Evolutionary conservation across 78 protist genomes (phyloP).

Genomic region (Paratrimastix pyriformis): DNA sequence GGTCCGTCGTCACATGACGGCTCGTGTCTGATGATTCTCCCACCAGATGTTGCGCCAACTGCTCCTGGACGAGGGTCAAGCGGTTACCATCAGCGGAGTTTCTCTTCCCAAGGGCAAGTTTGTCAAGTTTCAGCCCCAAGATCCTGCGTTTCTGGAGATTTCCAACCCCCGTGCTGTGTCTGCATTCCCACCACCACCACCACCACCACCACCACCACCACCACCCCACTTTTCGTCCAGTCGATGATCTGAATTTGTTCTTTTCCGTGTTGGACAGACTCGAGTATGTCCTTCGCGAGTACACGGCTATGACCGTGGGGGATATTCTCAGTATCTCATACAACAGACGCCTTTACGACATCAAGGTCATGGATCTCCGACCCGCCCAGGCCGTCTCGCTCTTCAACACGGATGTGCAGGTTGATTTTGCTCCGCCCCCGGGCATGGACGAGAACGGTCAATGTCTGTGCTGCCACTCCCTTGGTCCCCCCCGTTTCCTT

Average conservation of each 20-base stretch:
- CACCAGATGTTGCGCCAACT: constrained; percentile 57
- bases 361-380: constrained; percentile 49
- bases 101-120: constrained; percentile 45
- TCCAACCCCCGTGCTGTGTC: constrained; percentile 69
- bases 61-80: constrained; percentile 28
- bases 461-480: too few species aligned
- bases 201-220: not conserved
- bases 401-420: constrained; percentile 69
- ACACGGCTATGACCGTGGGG: constrained; percentile 46
- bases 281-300: constrained; percentile 53
- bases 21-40: too few species aligned
- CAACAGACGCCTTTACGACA: constrained; percentile 30
- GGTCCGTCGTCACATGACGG: too few species aligned
- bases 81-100: constrained; percentile 33
- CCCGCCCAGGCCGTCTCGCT: constrained; percentile 58
- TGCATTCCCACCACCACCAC: constrained; percentile 3
- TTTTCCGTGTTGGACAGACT: constrained; percentile 12
- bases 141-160: constrained; percentile 56
- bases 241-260: not conserved
- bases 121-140: constrained; percentile 64
- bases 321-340: constrained; percentile 57
- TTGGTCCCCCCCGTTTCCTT: too few species aligned
- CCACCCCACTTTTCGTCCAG: not conserved
- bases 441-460: constrained; percentile 25
- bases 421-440: constrained; percentile 72